Conservation (phyloP, 2,329 filamentous ascomycete species). For the Hypoxylon sp. region DNA sequence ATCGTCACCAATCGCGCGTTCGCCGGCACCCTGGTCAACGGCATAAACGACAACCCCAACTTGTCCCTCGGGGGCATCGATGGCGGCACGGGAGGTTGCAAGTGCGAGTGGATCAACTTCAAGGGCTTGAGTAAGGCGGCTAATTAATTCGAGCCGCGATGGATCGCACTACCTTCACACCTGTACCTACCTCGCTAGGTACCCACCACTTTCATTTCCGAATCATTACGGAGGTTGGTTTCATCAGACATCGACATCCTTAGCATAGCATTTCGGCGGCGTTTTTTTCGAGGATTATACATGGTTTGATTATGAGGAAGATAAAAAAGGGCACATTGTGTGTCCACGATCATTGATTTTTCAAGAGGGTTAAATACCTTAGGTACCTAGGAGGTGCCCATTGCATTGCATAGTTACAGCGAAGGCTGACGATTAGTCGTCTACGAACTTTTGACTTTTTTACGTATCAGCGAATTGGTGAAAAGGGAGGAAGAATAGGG, state of each 20-base stretch:
- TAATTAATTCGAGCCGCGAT: not conserved
- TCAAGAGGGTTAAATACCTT: not conserved
- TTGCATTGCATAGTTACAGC: constrained; percentile 4
- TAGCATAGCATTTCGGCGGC: not conserved
- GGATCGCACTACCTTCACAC: not conserved
- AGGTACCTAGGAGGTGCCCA: not conserved
- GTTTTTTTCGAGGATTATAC: not conserved
- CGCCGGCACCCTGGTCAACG: constrained; percentile 69
- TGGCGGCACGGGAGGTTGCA: constrained; percentile 74
- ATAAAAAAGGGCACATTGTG: not conserved
- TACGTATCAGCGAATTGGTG: not conserved
- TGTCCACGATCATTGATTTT: not conserved
- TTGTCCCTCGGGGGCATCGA: constrained; percentile 71
- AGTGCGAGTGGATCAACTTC: constrained; percentile 73
- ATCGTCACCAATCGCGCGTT: constrained; percentile 66
- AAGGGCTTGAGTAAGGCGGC: constrained; percentile 30
- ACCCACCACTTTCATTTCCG: not conserved
- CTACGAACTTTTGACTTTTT: constrained; percentile 1
- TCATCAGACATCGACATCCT: not conserved
- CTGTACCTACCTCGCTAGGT: not conserved
- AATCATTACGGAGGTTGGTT: not conserved
- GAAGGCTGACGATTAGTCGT: not conserved
- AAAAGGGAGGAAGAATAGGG: not conserved
- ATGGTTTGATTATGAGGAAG: not conserved
- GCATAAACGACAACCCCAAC: constrained; percentile 59